Evolutionary conservation across 768 basidiomycete species (phyloP), one percentile per base, ranked within the genome.

Genomic region (Melanogaster broomeanus): DNA sequence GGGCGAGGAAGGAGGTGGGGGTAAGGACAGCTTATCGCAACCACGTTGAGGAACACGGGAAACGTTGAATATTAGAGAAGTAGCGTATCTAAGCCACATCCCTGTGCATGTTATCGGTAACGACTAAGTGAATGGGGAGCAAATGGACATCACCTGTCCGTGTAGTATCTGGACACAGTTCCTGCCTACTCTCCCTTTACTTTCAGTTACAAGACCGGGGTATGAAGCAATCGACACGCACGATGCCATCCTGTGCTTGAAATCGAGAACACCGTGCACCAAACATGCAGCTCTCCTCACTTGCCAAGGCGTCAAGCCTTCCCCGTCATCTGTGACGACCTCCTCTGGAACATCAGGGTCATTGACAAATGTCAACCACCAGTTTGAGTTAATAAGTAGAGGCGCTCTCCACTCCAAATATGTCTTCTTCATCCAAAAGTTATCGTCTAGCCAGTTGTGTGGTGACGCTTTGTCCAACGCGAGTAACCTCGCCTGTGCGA

Each of bases 401-500:
- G 95, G 93, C 0, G 82, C 81, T 28, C 95, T 81, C 85, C 87
- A 92, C 70, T 90, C 87, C 43, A 89, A 84, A 67, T 98, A 98
- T 1, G 91, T 84, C 60, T 88, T 87, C 60, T 87, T 83, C 51
- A 83, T 72, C 96, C 95, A 98, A 58, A 96, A 86, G 49, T 90
- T 93, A 66, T 98, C 94, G 57, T 95, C 83, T 11, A 98, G 80
- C 95, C 95, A 98, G 65, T 96, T 97, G 66, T 86, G 75, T 0
- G 93, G 91, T 7, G 93, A 94, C 1, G 76, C 72, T 58, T 77
- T 83, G 72, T 96, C 93, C 45, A 97, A 78, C 27, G 89, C 93
- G 86, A 67, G 43, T 15, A 47, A 53, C 34, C 65, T 61, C 0
- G 61, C 50, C 46, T 67, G 65, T 16, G 65, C 65, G 16, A 44